Base-by-base conservation (phyloP, 176 grass and related monocot genomes). In the Bolboschoenus planiculmis region DNA sequence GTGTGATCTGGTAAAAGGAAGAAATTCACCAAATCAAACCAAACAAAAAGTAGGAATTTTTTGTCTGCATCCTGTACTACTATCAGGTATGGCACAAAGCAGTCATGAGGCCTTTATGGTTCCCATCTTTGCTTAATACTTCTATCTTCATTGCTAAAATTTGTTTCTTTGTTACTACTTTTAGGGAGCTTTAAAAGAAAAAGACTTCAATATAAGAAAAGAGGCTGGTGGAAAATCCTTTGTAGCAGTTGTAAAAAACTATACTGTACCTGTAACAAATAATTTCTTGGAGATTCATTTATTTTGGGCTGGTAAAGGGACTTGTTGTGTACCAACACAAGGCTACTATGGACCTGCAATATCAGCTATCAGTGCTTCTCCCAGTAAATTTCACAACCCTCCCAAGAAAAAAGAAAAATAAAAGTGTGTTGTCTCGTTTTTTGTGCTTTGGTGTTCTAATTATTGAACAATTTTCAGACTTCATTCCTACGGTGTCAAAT, bases 231-330 rank as follows among this genome's bases (percentile, higher is more conserved):
- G 86, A 44, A 97, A 73, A 84, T 97, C 91, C 56, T 89, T 79
- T 7, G 67, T 29, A 60, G 90, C 81, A 34, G 91, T 92, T 74
- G 79, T 76, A 66, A 94, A 85, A 85, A 73, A 84, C 29, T 97
- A 84, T 61, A 53, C 33, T 57, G 84, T 78, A 88, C 85, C 86
- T 74, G 94, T 97, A 23, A 92, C 79, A 24, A 91, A 91, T 61
- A 97, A 97, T 50, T 93, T 97, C 68, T 87, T 97, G 23, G 94
- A 97, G 78, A 88, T 97, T 84, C 94, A 97, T 90, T 92, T 97
- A 66, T 97, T 97, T 81, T 97, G 90, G 93, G 90, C 93, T 86
- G 93, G 93, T 56, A 97, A 91, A 85, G 93, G 93, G 18, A 97
- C 94, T 78, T 97, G 91, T 43, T 97, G 94, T 84, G 83, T 88